Conservation (phyloP, 2,329 filamentous ascomycete genomes). For the Pseudopithomyces maydicus region DNA sequence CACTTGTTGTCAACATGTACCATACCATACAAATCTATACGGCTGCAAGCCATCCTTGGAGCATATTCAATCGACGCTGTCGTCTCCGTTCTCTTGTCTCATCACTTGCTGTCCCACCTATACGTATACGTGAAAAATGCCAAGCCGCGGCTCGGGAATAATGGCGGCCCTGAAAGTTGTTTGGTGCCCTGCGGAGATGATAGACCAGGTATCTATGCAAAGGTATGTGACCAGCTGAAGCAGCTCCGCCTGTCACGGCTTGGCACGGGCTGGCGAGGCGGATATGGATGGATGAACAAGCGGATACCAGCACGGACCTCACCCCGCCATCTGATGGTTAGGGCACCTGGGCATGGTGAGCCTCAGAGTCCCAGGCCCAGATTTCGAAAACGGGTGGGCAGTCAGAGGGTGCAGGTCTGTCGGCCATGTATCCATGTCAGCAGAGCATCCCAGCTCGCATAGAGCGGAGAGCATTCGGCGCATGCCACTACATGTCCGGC, state of each 20-base stretch:
- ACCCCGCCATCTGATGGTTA: neutral
- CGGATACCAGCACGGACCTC: neutral
- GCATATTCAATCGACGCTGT: neutral
- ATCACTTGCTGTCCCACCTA: neutral
- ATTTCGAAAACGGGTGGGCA: neutral
- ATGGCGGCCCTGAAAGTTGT: too few relatives aligned
- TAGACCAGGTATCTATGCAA: too few relatives aligned
- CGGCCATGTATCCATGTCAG: neutral
- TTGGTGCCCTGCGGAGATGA: neutral
- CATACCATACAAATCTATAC: constrained; percentile 23
- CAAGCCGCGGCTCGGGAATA: too few relatives aligned
- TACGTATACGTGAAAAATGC: too few relatives aligned
- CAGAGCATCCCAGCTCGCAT: constrained; percentile 10
- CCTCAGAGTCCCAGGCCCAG: neutral
- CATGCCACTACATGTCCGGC: constrained; percentile 11
- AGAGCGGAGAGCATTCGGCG: constrained; percentile 7
- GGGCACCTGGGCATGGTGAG: neutral
- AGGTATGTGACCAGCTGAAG: too few relatives aligned
- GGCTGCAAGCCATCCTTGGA: constrained; percentile 5
- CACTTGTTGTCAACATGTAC: constrained; percentile 26
- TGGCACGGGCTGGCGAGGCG: neutral
- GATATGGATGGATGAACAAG: neutral
- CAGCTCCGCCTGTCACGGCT: neutral
- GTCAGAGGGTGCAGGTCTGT: neutral
- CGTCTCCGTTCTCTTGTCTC: neutral